Conservation (phyloP, 768 basidiomycete species). For the Auricularia cornea region DNA sequence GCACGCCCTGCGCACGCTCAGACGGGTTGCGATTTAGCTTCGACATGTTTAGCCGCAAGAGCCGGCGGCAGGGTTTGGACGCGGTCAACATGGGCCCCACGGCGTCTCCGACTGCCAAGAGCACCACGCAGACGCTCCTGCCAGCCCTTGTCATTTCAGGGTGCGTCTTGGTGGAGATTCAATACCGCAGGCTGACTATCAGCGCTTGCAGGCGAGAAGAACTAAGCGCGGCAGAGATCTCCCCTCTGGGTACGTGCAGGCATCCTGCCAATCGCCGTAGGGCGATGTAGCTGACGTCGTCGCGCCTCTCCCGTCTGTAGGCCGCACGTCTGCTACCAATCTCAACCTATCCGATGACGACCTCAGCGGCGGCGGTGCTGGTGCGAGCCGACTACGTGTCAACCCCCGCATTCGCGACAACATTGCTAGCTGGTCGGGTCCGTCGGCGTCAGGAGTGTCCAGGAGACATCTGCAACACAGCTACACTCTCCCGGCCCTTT, state of each 20-base stretch:
- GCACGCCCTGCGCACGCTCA: not conserved
- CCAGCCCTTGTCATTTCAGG: conserved; percentile 34
- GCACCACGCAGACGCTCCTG: conserved; percentile 12
- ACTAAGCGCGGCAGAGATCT: conserved; percentile 72
- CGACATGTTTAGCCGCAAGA: not conserved
- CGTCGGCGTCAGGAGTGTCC: conserved; percentile 29
- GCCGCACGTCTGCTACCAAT: not conserved
- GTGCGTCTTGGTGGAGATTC: conserved; percentile 18
- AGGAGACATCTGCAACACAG: not conserved
- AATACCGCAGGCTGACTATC: not conserved
- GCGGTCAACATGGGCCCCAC: not conserved
- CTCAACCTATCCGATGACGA: not conserved
- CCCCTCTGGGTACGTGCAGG: conserved; percentile 48
- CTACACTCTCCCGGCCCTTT: not conserved
- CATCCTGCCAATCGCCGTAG: not conserved
- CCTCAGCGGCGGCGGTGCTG: not conserved
- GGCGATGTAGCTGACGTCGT: not conserved
- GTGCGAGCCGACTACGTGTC: conserved; percentile 34
- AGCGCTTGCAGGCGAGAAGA: conserved; percentile 28
- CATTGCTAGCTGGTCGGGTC: conserved; percentile 49
- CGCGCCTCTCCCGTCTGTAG: not conserved
- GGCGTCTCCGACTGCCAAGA: not conserved
- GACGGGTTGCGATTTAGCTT: not conserved
- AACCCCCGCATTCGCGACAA: conserved; percentile 31
- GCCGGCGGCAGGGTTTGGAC: not conserved